Evolutionary conservation across 1,284 basidiomycete genomes (phyloP).

Genomic region (Ustilago sp.): DNA sequence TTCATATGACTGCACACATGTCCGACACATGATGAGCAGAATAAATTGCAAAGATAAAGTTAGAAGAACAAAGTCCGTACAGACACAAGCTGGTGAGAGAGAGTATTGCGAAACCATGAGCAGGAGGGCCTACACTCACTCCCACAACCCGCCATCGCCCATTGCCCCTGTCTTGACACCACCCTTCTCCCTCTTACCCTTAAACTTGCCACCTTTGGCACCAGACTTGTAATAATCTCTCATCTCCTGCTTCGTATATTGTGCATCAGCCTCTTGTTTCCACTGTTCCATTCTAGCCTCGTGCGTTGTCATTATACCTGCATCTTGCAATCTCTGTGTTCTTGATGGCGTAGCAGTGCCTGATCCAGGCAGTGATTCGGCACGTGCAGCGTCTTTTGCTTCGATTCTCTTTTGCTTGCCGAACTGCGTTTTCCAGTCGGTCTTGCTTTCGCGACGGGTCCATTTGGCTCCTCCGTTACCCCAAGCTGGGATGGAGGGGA

Average conservation of each 20-base stretch:
- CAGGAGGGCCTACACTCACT: conserved; percentile 21
- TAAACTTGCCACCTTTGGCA: conserved; percentile 62
- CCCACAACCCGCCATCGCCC: conserved; percentile 59
- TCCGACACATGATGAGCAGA: too few relatives aligned
- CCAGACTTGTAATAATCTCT: conserved; percentile 62
- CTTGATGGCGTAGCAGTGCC: conserved; percentile 53
- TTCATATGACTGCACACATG: too few relatives aligned
- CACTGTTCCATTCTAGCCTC: conserved; percentile 59
- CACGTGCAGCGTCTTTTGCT: conserved; percentile 46
- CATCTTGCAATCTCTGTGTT: conserved; percentile 53
- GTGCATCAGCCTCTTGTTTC: conserved; percentile 44
- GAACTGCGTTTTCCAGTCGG: conserved; percentile 60
- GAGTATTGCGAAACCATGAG: neutral
- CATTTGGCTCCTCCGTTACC: conserved; percentile 55
- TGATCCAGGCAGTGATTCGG: conserved; percentile 36
- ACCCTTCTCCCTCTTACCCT: conserved; percentile 61
- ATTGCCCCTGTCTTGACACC: conserved; percentile 55
- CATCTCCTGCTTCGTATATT: conserved; percentile 58
- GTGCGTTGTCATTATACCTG: conserved; percentile 53
- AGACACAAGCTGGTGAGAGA: neutral
- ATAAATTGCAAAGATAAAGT: too few relatives aligned
- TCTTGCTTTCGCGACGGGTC: conserved; percentile 62
- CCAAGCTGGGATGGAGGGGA: conserved; percentile 37
- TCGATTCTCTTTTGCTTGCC: conserved; percentile 47
- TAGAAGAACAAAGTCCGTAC: too few relatives aligned